Conservation (phyloP, 805 yeast genomes). For the Wickerhamiella shivajii region DNA sequence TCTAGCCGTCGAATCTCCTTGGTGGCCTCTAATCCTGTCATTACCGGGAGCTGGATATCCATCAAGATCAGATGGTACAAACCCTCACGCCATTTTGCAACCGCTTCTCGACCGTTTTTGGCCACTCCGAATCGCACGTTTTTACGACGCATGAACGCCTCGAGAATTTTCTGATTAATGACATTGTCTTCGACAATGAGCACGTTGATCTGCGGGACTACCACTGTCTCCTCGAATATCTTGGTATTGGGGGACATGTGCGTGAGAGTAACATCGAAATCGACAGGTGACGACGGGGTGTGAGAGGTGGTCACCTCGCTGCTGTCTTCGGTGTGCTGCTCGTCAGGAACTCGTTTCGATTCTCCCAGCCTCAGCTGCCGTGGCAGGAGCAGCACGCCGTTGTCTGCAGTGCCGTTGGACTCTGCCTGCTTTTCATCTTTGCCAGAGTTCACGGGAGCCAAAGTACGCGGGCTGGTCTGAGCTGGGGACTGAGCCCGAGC, state of each 20-base stretch:
- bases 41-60: conserved; percentile 95
- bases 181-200: conserved; percentile 93
- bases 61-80: conserved; percentile 88
- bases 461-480: neutral
- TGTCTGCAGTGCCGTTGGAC: neutral
- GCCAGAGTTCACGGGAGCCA: neutral
- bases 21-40: conserved; percentile 92
- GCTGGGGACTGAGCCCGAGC: too few species aligned
- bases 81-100: conserved; percentile 87
- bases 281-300: neutral
- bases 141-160: conserved; percentile 73
- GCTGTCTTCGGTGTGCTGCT: neutral
- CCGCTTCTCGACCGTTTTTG: conserved; percentile 86
- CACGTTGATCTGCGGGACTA: conserved; percentile 79
- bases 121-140: conserved; percentile 76
- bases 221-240: conserved; percentile 27
- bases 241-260: conserved; percentile 1
- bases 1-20: conserved; percentile 81
- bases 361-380: conserved; percentile 7
- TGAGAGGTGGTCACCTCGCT: too few species aligned
- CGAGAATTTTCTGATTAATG: conserved; percentile 82
- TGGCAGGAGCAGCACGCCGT: conserved; percentile 14
- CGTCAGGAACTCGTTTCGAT: neutral
- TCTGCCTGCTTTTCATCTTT: neutral
- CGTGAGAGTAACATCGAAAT: conserved; percentile 1